phyloP scores from a whole-genome alignment of 2,329 filamentous ascomycete genomes.

The Basipetospora chlamydospora region DNA sequence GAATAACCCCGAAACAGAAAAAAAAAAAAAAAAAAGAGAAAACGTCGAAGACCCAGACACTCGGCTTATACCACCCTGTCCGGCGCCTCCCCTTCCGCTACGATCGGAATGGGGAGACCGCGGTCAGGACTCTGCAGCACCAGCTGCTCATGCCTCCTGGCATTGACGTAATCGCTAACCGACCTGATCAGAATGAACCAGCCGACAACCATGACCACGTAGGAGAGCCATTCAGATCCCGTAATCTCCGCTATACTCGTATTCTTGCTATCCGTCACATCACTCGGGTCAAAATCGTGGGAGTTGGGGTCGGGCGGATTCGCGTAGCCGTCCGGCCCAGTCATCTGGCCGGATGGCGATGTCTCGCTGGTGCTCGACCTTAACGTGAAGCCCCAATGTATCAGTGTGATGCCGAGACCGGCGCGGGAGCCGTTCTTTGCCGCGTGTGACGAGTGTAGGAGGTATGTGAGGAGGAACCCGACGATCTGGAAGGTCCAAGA shows the following conservation, averaged over 20 bases:
- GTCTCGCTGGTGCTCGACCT: conserved; percentile 31
- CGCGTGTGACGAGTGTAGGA: conserved; percentile 93
- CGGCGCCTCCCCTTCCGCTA: conserved; percentile 69
- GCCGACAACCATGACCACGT: conserved; percentile 87
- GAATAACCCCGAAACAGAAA: neutral
- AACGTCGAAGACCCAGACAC: conserved; percentile 1
- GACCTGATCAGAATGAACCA: conserved; percentile 96
- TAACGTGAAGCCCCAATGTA: conserved; percentile 97
- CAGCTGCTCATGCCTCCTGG: conserved; percentile 79
- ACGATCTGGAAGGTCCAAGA: conserved; percentile 95
- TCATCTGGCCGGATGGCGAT: conserved; percentile 28
- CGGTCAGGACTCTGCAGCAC: conserved; percentile 87
- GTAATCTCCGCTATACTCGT: conserved; percentile 43
- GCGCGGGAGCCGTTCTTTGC: conserved; percentile 95
- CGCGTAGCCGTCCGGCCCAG: conserved; percentile 44
- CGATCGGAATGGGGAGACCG: conserved; percentile 68
- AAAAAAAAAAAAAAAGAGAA: conserved; percentile 1
- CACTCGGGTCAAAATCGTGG: conserved; percentile 70
- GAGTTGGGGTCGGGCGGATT: conserved; percentile 76
- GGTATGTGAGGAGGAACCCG: conserved; percentile 94
- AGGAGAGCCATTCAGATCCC: conserved; percentile 78
- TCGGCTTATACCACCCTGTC: conserved; percentile 56
- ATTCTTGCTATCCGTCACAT: conserved; percentile 35
- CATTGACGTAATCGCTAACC: conserved; percentile 80
- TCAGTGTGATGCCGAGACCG: conserved; percentile 84